phyloP scores from a whole-genome alignment of 2,329 filamentous ascomycete genomes.

The Fusarium torulosum region DNA sequence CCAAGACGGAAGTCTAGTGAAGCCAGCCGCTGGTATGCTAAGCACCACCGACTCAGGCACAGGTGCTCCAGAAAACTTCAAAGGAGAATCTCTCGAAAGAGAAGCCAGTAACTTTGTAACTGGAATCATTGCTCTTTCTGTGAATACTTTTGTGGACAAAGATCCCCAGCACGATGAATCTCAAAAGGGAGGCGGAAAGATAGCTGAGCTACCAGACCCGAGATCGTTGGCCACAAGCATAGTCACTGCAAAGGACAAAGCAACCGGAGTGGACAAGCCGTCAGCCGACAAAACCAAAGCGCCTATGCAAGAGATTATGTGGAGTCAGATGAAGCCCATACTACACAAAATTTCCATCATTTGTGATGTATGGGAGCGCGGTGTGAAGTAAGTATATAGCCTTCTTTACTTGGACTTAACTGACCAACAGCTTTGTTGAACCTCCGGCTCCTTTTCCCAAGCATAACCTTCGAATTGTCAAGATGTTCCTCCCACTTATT shows the following conservation, averaged over 20 bases:
- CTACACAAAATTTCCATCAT: constrained; percentile 66
- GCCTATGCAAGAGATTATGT: constrained; percentile 80
- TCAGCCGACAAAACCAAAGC: constrained; percentile 80
- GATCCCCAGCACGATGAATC: constrained; percentile 69
- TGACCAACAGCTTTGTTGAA: constrained; percentile 59
- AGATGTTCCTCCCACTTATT: neutral
- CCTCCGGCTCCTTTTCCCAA: constrained; percentile 72
- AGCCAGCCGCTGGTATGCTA: constrained; percentile 77
- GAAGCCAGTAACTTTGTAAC: constrained; percentile 83
- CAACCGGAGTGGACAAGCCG: constrained; percentile 56
- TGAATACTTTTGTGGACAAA: constrained; percentile 79
- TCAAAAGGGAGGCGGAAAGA: constrained; percentile 59
- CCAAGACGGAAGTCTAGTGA: constrained; percentile 77
- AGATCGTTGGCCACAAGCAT: constrained; percentile 59
- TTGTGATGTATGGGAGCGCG: constrained; percentile 59
- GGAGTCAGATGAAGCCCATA: constrained; percentile 77
- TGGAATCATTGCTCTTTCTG: constrained; percentile 65
- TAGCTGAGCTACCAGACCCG: neutral
- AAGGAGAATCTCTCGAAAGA: constrained; percentile 82
- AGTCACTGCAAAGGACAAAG: constrained; percentile 53
- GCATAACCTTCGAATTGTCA: constrained; percentile 40
- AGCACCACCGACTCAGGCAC: constrained; percentile 80
- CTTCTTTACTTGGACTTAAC: neutral
- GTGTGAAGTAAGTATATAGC: constrained; percentile 51
- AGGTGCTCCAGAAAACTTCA: constrained; percentile 81